These are phyloP conservation scores for Alopecurus myosuroides DNA, from an alignment of 176 grass and related monocot species.

Conservation along the genomic window DNA sequence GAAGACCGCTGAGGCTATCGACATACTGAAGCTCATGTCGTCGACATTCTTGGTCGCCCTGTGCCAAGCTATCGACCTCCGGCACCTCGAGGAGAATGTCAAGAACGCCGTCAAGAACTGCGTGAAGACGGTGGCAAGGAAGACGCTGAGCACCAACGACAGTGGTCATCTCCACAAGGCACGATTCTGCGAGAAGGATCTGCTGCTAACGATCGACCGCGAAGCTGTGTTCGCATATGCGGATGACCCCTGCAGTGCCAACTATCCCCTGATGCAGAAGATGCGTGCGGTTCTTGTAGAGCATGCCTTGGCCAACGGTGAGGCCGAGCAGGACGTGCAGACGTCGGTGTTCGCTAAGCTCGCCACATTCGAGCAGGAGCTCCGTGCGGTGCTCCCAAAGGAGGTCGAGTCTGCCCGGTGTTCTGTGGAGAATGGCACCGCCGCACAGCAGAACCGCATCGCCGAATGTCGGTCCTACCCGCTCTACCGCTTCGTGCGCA, in stretches of 20 bases:
- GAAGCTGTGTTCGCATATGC: neutral
- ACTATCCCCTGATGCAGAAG: neutral
- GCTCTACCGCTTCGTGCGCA: neutral
- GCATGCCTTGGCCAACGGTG: neutral
- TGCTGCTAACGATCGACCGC: neutral
- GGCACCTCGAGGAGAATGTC: slow-evolving; percentile 60
- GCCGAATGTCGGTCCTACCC: neutral
- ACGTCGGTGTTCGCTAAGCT: neutral
- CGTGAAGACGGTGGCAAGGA: neutral
- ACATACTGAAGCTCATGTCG: slow-evolving; percentile 71
- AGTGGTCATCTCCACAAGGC: neutral
- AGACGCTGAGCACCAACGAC: neutral
- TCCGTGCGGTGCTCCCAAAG: neutral
- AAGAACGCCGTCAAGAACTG: neutral
- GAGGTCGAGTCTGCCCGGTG: neutral
- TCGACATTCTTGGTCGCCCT: slow-evolving; percentile 55
- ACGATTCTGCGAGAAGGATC: neutral
- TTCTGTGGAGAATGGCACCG: neutral
- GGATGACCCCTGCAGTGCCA: neutral
- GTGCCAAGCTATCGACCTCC: slow-evolving; percentile 57
- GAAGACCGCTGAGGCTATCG: slow-evolving; percentile 67
- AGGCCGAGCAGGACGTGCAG: neutral
- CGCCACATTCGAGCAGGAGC: neutral
- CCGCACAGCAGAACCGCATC: neutral
- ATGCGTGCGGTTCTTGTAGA: neutral